phyloP scores from a whole-genome alignment of 495 filamentous ascomycete species.

The Aspergillus haitiensis region DNA sequence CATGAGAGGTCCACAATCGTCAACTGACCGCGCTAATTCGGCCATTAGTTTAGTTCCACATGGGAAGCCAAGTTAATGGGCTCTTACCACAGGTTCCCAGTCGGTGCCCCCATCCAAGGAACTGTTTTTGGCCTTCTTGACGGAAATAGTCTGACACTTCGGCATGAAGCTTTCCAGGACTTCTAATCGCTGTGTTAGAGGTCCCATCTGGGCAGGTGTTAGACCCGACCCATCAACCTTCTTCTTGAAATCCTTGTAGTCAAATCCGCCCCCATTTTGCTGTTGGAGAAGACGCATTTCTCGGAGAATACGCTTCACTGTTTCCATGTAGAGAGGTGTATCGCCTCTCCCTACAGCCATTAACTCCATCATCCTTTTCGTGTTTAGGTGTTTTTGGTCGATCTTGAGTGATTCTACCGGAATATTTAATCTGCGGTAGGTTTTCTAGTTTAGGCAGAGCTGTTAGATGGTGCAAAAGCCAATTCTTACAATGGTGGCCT shows the following conservation, averaged over 20 bases:
- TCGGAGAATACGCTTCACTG: conserved; percentile 57
- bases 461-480: not conserved
- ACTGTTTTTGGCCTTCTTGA: not conserved
- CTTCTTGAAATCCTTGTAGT: conserved; percentile 53
- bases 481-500: not conserved
- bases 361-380: conserved; percentile 63
- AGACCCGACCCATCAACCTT: conserved; percentile 38
- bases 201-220: conserved; percentile 45
- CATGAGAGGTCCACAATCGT: conserved; percentile 77
- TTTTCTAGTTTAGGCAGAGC: conserved; percentile 7
- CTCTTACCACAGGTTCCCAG: conserved; percentile 32
- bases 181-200: conserved; percentile 57
- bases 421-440: conserved; percentile 40
- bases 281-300: conserved; percentile 56
- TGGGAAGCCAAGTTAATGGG: conserved; percentile 16
- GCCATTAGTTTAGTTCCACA: not conserved
- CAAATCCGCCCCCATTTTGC: conserved; percentile 39
- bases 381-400: conserved; percentile 59
- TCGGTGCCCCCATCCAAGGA: not conserved
- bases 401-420: conserved; percentile 56
- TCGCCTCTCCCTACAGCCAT: conserved; percentile 60
- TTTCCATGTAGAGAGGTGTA: conserved; percentile 62
- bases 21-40: conserved; percentile 40
- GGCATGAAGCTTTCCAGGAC: conserved; percentile 59
- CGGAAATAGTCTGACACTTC: conserved; percentile 14